Evolutionary conservation across 1,284 basidiomycete species (phyloP).

Genomic region (Naganishia liquefaciens): DNA sequence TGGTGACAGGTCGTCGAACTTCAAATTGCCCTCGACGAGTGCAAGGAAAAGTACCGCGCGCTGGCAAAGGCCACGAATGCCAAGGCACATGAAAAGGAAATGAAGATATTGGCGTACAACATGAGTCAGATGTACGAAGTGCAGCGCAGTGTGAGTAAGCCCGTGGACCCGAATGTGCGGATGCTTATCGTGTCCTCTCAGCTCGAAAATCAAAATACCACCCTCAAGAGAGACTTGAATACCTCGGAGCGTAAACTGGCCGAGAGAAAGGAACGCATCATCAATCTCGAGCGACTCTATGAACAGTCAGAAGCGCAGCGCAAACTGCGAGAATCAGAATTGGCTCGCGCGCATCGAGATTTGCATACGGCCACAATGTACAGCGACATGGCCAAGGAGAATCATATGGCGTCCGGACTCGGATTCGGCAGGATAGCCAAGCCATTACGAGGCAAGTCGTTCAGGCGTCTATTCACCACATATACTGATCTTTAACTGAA

Average conservation of each 20-base stretch:
- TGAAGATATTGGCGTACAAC: conserved; percentile 97
- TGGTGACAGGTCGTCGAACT: conserved; percentile 85
- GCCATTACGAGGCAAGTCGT: conserved; percentile 71
- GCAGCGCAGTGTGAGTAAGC: conserved; percentile 79
- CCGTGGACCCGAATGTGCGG: too few relatives aligned
- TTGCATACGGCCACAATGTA: conserved; percentile 75
- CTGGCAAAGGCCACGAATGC: conserved; percentile 97
- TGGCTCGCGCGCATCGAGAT: conserved; percentile 85
- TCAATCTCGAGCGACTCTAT: conserved; percentile 86
- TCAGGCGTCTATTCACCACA: too few relatives aligned
- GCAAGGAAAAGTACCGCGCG: conserved; percentile 98
- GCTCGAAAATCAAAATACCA: conserved; percentile 98
- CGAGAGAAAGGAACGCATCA: conserved; percentile 95
- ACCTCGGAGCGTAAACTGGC: conserved; percentile 94
- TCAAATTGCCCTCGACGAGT: conserved; percentile 97
- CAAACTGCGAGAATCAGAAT: conserved; percentile 89
- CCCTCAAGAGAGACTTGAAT: conserved; percentile 95
- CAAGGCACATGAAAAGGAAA: conserved; percentile 98
- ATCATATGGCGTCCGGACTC: conserved; percentile 59
- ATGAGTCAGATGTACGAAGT: conserved; percentile 92
- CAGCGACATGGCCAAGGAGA: conserved; percentile 66
- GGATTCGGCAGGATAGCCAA: conserved; percentile 92
- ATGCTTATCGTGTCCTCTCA: conserved; percentile 50
- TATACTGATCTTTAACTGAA: background rate
- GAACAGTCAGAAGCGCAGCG: conserved; percentile 91